These are phyloP conservation scores for Ensete glaucum DNA, from an alignment of 176 grass and related monocot genomes.

Conservation along the genomic window DNA sequence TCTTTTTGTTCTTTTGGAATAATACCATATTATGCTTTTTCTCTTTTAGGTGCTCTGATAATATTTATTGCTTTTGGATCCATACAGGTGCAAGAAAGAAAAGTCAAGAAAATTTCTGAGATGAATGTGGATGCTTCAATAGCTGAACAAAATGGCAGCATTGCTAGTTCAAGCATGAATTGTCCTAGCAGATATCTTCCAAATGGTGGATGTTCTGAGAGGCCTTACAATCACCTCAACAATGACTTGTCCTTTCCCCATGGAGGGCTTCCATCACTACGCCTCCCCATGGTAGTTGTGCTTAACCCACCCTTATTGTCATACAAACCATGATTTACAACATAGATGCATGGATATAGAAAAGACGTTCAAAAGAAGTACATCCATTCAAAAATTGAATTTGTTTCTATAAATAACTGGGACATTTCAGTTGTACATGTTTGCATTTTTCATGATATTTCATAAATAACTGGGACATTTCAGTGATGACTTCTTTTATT, in stretches of 20 bases:
- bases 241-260: constrained; percentile 18
- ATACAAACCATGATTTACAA: constrained; percentile 6
- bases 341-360: background rate
- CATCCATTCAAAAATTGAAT: too few relatives aligned
- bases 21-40: background rate
- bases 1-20: background rate
- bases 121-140: constrained; percentile 60
- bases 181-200: constrained; percentile 23
- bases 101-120: constrained; percentile 71
- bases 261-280: constrained; percentile 41
- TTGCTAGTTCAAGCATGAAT: constrained; percentile 20
- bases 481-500: too few relatives aligned
- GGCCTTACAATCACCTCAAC: background rate
- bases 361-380: too few relatives aligned
- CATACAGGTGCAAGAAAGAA: constrained; percentile 89
- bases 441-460: background rate
- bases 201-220: constrained; percentile 36
- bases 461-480: too few relatives aligned
- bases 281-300: constrained; percentile 81
- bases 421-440: too few relatives aligned
- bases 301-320: constrained; percentile 21
- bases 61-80: constrained; percentile 2
- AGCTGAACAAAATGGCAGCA: constrained; percentile 45
- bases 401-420: too few relatives aligned
- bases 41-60: constrained; percentile 7